Evolutionary conservation across 2,329 filamentous ascomycete genomes (phyloP).

Genomic region (Colletotrichum higginsianum): DNA sequence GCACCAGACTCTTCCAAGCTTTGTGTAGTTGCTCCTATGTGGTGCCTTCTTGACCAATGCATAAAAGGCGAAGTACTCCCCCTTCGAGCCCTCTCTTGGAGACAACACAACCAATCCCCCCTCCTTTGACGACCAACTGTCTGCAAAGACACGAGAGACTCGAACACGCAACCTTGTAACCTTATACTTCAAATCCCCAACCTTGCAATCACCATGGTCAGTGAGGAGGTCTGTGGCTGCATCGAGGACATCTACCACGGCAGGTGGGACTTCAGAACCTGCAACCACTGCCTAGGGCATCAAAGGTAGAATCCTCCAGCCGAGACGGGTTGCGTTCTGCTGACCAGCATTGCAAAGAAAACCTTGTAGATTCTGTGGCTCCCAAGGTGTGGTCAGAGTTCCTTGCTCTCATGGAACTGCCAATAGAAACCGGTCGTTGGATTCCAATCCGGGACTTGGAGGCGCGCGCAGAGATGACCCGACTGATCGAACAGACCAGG

Average conservation of each 20-base stretch:
- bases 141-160: not conserved
- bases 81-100: not conserved
- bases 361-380: constrained; percentile 30
- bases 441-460: constrained; percentile 8
- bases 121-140: not conserved
- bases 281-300: constrained; percentile 32
- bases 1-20: not conserved
- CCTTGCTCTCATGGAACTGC: constrained; percentile 31
- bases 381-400: constrained; percentile 36
- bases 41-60: not conserved
- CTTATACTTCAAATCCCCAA: too few relatives aligned
- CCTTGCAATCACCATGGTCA: constrained; percentile 14
- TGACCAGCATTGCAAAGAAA: constrained; percentile 12
- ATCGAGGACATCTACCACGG: constrained; percentile 38
- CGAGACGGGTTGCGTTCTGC: not conserved
- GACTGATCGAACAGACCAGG: constrained; percentile 15
- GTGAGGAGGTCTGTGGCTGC: constrained; percentile 44
- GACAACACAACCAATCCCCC: not conserved
- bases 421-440: constrained; percentile 12
- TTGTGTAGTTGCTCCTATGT: not conserved
- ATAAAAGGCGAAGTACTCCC: not conserved
- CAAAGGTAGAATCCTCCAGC: constrained; percentile 3
- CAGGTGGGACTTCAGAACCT: constrained; percentile 40
- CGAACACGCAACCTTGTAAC: not conserved
- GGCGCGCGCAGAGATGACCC: constrained; percentile 19